phyloP scores from a whole-genome alignment of 2,329 filamentous ascomycete species.

The Massarina eburnea region DNA sequence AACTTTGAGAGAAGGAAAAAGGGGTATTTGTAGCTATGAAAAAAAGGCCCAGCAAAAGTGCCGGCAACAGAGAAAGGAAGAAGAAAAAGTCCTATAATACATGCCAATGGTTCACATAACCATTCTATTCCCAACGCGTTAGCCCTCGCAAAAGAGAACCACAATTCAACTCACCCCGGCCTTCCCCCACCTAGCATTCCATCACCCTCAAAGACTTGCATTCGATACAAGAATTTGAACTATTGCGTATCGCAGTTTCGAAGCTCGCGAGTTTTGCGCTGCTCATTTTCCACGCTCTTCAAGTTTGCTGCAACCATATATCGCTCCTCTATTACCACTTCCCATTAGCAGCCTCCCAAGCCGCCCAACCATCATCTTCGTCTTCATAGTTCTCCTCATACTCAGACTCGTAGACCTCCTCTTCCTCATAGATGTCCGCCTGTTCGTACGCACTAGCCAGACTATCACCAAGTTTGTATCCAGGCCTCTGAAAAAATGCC shows the following conservation, averaged over 20 bases:
- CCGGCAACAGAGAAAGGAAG: not conserved
- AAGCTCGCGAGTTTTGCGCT: too few species aligned
- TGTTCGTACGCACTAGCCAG: conserved; percentile 25
- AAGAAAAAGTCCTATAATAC: not conserved
- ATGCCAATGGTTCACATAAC: too few species aligned
- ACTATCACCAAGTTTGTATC: conserved; percentile 37
- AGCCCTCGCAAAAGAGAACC: too few species aligned
- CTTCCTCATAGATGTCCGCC: conserved; percentile 10
- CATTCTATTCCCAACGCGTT: too few species aligned
- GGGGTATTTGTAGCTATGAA: not conserved
- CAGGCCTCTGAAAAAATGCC: conserved; percentile 35
- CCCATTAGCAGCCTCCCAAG: conserved; percentile 3
- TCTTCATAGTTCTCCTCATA: conserved; percentile 14
- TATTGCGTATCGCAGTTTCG: too few species aligned
- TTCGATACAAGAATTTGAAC: too few species aligned
- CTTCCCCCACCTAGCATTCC: too few species aligned
- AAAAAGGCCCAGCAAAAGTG: not conserved
- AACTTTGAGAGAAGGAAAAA: not conserved
- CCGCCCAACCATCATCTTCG: not conserved
- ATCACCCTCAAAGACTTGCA: too few species aligned
- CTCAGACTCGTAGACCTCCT: conserved; percentile 14
- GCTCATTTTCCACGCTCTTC: too few species aligned
- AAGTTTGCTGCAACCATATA: too few species aligned
- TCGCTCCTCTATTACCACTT: too few species aligned
- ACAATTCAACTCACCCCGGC: too few species aligned